Base-by-base conservation (phyloP, 257 asterid genomes). In the Penstemon barbatus region DNA sequence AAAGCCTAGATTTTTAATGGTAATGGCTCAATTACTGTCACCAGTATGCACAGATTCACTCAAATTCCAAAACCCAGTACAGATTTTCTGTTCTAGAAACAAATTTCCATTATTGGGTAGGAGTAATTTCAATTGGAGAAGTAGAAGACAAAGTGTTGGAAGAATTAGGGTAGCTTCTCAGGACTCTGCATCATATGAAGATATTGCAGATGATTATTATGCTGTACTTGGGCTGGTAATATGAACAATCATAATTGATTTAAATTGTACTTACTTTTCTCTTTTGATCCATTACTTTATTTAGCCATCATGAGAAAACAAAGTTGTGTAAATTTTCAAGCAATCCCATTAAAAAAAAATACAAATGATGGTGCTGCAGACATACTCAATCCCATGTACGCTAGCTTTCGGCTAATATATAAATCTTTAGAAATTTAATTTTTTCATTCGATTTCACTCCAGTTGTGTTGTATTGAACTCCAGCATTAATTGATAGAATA, bases 211-310 rank as follows among this genome's bases (percentile, higher is more conserved):
- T 75, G 97, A 91, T 84, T 91, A 85, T 77, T 91, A 91, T 84
- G 83, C 85, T 63, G 87, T 91, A 13, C 72, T 89, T 74, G 97
- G 97, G 33, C 86, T 91, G 91, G 97, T 91, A 89, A 81, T 74
- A 19, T 56, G 33, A 25, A 25, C 33, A 25, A 25, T 25, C 2
- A 1, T 1, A 2, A 25, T 25, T 25, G 2, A 25, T 25, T 25
- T 25, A 25, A 25, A 25, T 25, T 25, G 2, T 25, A 25, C 33
- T 25, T 25, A 25, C 33, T 25, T 2, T 25, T 25, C 33, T 25
- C 2, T 25, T 25, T 25, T 25, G 33, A 25, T 25, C 33, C 33
- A 25, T 25, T 25, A 25, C 33, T 25, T 25, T 25, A 25, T 25
- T 25, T 25, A 25, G 33, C 33, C 33, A 25, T 25, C 18, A 15